Percentiles rank a stretch among this genome's conserved stretches.
These are phyloP conservation scores for Dactylellina haptotyla DNA, from an alignment of 2,329 filamentous ascomycete genomes.

Conservation along the genomic window DNA sequence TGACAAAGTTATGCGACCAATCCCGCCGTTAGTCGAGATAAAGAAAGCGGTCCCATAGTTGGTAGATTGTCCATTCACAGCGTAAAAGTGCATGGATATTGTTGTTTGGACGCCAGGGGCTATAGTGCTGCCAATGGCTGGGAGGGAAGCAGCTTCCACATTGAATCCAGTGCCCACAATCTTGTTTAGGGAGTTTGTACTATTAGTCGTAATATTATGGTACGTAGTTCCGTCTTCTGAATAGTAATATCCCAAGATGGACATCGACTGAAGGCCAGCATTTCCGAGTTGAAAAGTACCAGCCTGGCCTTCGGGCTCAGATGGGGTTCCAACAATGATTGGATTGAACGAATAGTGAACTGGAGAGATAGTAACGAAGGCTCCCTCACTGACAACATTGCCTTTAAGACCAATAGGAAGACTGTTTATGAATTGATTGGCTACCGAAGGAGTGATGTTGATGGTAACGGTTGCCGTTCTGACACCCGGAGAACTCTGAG, in stretches of 20 bases:
- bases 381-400: conserved; percentile 61
- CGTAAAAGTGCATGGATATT: conserved; percentile 60
- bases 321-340: conserved; percentile 61
- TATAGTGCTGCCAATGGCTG: conserved; percentile 59
- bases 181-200: conserved; percentile 55
- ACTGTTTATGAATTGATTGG: conserved; percentile 60
- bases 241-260: conserved; percentile 61
- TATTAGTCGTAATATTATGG: conserved; percentile 59
- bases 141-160: conserved; percentile 58
- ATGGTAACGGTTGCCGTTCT: conserved; percentile 60
- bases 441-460: conserved; percentile 60
- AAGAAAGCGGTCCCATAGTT: conserved; percentile 60
- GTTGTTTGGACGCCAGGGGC: conserved; percentile 59
- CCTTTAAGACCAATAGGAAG: conserved; percentile 62
- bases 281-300: conserved; percentile 61
- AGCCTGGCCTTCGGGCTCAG: conserved; percentile 58
- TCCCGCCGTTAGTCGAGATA: conserved; percentile 61
- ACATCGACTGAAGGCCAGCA: conserved; percentile 61
- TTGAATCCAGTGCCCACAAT: conserved; percentile 60
- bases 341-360: conserved; percentile 62
- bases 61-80: conserved; percentile 57
- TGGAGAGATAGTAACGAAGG: conserved; percentile 61
- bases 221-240: conserved; percentile 58
- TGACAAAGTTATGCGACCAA: conserved; percentile 60
- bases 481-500: conserved; percentile 21